Evolutionary conservation across 345 rosid genomes (phyloP), one percentile per base, ranked within the genome.

Genomic region (Noccaea bulbosa): DNA sequence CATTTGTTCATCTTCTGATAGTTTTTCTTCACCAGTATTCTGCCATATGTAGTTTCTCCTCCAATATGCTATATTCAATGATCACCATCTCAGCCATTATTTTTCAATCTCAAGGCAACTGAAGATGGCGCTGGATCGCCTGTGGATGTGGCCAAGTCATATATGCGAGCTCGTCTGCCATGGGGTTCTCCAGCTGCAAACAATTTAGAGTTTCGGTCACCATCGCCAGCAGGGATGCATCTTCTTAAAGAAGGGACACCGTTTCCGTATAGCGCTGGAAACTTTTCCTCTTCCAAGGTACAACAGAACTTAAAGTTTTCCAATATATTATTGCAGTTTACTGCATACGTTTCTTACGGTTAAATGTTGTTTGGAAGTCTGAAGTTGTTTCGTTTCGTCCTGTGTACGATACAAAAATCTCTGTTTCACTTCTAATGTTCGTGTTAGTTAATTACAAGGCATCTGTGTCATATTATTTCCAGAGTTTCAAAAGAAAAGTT

Each of bases 81-180:
- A 37, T 27, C 69, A 35, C 64, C 50, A 43, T 51, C 73, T 74
- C 49, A 47, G 46, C 38, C 38, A 5, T 38, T 69, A 20, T 33
- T 55, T 55, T 63, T 69, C 40, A 76, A 30, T 63, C 61, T 63
- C 48, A 15, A 78, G 99, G 81, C 70, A 17, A 59, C 65, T 46
- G 88, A 81, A 73, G 86, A 73, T 64, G 90, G 86, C 70, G 74
- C 38, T 15, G 89, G 90, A 30, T 91, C 96, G 44, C 98, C 97
- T 8, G 93, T 81, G 52, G 88, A 87, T 56, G 34, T 89, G 80
- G 97, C 96, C 76, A 91, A 81, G 84, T 84, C 89, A 30, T 93
- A 79, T 74, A 93, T 91, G 97, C 85, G 35, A 75, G 78, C 77
- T 39, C 84, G 88, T 62, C 86, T 85, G 39, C 79, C 88, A n/a